Base-by-base conservation (phyloP, 495 filamentous ascomycete genomes). In the Extremus antarcticus region DNA sequence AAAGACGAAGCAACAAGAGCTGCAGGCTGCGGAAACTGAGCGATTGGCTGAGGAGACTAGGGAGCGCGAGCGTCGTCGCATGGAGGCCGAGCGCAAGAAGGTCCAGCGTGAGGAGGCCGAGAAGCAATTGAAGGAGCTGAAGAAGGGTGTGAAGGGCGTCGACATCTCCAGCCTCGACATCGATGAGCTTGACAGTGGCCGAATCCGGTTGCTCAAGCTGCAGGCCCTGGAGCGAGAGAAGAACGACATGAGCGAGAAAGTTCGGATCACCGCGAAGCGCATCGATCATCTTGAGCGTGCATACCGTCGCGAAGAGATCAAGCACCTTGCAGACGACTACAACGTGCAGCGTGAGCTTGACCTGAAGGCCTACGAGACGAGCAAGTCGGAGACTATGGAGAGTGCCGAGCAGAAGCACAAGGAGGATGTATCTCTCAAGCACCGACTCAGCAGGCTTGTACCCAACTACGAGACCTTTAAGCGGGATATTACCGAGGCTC, bases 261-360 rank as follows among this genome's bases (percentile, higher is more conserved):
- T 97, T 43, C 84, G 90, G 57, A 79, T 91, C 58, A 95, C 91
- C 47, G 86, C 85, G 67, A 96, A 95, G 79, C 84, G 92, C 57
- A 90, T 97, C 66, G 92, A 98, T 69, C 92, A 98, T 72, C 76
- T 98, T 62, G 92, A 98, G 76, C 88, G 92, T 72, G 94, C 92
- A 22, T 91, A 92, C 78, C 81, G 94, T 62, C 86, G 87, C 61
- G 94, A 97, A 70, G 92, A 98, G 68, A 70, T 86, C 62, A 95
- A 95, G 79, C 87, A 95, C 68, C 75, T 98, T 49, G 74, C 83
- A 48, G 79, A 85, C 51, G 94, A 98, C 65, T 94, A 91, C 58
- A 89, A 85, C 55, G 73, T 73, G 45, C 92, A 98, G 74, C 84
- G 85, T 66, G 80, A 90, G 68, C 76, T 70, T 23, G 92, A 98